phyloP scores from a whole-genome alignment of 139 green algal species.

The Chlamydomonas eustigma region DNA sequence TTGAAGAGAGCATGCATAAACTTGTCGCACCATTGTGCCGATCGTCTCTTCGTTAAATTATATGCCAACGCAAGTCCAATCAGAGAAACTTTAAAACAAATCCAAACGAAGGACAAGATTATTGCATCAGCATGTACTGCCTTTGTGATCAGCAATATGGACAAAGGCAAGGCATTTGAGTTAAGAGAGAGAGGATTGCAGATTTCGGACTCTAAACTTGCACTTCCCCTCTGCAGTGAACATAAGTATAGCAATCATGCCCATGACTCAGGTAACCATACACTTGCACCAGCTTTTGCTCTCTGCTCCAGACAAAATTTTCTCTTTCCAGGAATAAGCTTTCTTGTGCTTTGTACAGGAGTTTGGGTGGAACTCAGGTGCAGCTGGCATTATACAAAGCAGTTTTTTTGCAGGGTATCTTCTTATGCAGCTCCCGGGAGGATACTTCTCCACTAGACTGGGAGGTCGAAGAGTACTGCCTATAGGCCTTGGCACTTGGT shows the following conservation, averaged over 20 bases:
- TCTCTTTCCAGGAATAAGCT: too few species aligned
- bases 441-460: constrained; percentile 63
- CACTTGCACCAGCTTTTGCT: neutral
- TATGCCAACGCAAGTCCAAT: neutral
- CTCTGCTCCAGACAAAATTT: neutral
- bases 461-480: constrained; percentile 72
- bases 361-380: neutral
- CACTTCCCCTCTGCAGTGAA: neutral
- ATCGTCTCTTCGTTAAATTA: neutral
- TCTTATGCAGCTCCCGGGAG: constrained; percentile 81
- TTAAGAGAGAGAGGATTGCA: too few species aligned
- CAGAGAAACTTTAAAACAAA: neutral
- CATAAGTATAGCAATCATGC: neutral
- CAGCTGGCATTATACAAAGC: constrained; percentile 3
- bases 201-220: neutral
- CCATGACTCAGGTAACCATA: neutral
- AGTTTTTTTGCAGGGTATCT: constrained; percentile 40
- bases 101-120: neutral
- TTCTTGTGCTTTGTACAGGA: too few species aligned
- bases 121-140: neutral
- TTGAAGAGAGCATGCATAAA: too few species aligned
- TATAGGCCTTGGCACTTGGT: constrained; percentile 77
- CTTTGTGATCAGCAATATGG: constrained; percentile 5
- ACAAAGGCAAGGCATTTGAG: neutral
- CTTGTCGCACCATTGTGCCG: neutral